A percentile compares a stretch with the other conserved stretches of the same genome.
phyloP scores from a whole-genome alignment of 306 rosid genomes.

The Sicyos edulis region DNA sequence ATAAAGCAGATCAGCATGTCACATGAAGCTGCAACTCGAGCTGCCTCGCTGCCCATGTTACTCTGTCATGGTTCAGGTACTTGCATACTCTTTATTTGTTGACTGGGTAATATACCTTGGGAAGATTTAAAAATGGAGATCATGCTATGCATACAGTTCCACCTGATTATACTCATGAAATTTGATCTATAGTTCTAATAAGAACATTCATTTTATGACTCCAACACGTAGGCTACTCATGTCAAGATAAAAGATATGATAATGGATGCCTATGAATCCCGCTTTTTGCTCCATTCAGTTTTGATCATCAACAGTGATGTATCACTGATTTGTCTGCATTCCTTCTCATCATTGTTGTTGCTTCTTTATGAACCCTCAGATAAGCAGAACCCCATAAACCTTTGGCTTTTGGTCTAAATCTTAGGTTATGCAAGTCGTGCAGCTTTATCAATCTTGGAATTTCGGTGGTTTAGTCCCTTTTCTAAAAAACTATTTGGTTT shows the following conservation, averaged over 20 bases:
- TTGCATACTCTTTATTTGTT: constrained; percentile 18
- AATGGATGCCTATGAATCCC: background rate
- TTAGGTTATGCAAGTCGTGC: background rate
- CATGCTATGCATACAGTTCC: background rate
- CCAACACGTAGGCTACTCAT: background rate
- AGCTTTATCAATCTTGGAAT: background rate
- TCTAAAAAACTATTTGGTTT: too few relatives aligned
- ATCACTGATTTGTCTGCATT: constrained; percentile 1
- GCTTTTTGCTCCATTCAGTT: background rate
- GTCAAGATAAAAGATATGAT: background rate
- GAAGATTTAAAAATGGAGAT: background rate
- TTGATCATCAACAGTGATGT: background rate
- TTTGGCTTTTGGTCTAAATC: background rate
- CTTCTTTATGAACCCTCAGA: background rate
- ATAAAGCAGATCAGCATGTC: constrained; percentile 53
- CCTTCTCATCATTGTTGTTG: background rate
- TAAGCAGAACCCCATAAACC: background rate
- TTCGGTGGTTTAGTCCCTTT: constrained; percentile 15
- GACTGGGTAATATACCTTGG: background rate
- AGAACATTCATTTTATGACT: background rate
- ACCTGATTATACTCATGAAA: background rate
- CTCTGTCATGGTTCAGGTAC: constrained; percentile 84
- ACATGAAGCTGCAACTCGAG: constrained; percentile 61
- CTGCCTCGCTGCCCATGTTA: constrained; percentile 68
- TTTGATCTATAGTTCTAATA: background rate